Base-by-base conservation (phyloP, 2,329 filamentous ascomycete genomes). In the Aspergillus proliferans region DNA sequence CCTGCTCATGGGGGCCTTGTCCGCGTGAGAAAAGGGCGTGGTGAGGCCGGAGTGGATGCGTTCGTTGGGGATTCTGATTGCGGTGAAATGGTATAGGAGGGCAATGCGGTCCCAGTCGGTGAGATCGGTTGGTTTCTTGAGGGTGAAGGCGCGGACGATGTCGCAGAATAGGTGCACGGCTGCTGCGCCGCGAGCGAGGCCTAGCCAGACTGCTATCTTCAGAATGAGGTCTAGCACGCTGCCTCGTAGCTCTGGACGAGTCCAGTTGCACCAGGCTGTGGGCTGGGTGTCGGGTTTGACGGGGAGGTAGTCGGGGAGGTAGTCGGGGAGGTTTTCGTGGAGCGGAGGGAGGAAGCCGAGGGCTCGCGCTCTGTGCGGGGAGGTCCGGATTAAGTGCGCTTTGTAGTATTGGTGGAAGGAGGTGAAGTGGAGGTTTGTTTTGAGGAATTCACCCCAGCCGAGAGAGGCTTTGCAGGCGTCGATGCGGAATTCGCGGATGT, bases 121-220 rank as follows among this genome's bases (percentile, higher is more conserved):
- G 3, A 18, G 19, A 10, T 26, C 21, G 5, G 47, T 40, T 2
- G 54, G 54, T n/a, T 48, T 45, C 22, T 50, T 47, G 6, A 52
- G 30, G 8, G 54, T 54, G 39, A 65, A 65, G 4, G 55, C 47
- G 14, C 57, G 53, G 18, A 50, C 52, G n/a, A 60, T 46, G 30
- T 65, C 59, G 43, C 56, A 63, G 46, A 63, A 65, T 4, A 65
- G 52, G 46, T 64, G 60, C 7, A 63, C 61, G 2, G 63, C 55
- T 12, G 60, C 43, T 3, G 55, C 50, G n/a, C 63, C 59, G 44
- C 63, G 50, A 6, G 61, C 59, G 7, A 61, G 42, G 10, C 55
- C 51, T 10, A 65, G 53, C 60, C 63, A 65, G 39, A 58, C 44
- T 1, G 60, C 60, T 10, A 49, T 60, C 28, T 58, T 58, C 33